Evolutionary conservation across 805 yeast genomes (phyloP).

Genomic region (Saccharomycopsis lassenensis): DNA sequence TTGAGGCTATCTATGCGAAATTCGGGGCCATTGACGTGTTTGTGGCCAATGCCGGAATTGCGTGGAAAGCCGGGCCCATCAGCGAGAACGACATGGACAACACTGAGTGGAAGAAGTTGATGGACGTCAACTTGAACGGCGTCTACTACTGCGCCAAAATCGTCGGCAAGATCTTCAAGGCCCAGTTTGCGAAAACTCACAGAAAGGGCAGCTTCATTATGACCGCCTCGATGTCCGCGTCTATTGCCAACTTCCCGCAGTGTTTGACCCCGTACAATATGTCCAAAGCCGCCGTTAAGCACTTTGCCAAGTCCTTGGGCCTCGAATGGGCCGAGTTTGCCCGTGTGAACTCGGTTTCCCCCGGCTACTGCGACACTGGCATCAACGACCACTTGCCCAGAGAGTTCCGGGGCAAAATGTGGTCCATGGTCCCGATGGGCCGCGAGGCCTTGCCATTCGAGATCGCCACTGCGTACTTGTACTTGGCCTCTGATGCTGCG

Average conservation of each 20-base stretch:
- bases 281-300: slow-evolving; percentile 75
- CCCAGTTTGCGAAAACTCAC: too few species aligned
- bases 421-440: slow-evolving; percentile 31
- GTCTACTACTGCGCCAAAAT: slow-evolving; percentile 71
- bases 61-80: slow-evolving; percentile 73
- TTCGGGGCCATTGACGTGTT: slow-evolving; percentile 68
- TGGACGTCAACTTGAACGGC: slow-evolving; percentile 69
- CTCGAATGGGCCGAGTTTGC: slow-evolving; percentile 77
- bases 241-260: slow-evolving; percentile 79
- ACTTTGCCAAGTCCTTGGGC: slow-evolving; percentile 67
- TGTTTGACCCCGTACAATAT: slow-evolving; percentile 79
- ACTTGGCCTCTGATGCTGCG: slow-evolving; percentile 41
- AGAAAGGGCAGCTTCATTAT: slow-evolving; percentile 69
- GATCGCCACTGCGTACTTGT: slow-evolving; percentile 41
- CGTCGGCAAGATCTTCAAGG: slow-evolving; percentile 59
- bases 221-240: slow-evolving; percentile 87
- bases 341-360: slow-evolving; percentile 40
- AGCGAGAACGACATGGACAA: too few species aligned
- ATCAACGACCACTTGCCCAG: slow-evolving; percentile 25
- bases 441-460: slow-evolving; percentile 39
- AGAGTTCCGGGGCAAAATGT: slow-evolving; percentile 24
- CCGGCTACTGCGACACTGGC: slow-evolving; percentile 42
- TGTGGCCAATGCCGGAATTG: slow-evolving; percentile 84
- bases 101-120: slow-evolving; percentile 65
- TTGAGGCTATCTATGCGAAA: slow-evolving; percentile 43